phyloP scores from a whole-genome alignment of 768 basidiomycete species.

The Russula vinacea region DNA sequence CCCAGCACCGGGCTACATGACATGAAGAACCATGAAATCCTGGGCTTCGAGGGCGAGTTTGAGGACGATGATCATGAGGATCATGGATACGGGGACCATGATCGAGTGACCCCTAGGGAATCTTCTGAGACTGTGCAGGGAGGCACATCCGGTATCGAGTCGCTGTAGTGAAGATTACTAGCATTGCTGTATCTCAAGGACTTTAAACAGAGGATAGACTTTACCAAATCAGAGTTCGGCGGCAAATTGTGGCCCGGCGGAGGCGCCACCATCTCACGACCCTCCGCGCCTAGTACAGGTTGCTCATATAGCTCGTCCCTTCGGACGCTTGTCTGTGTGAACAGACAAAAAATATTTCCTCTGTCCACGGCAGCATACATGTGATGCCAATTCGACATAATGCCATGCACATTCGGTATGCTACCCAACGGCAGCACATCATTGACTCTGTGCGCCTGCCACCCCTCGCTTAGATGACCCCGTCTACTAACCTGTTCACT shows the following conservation, averaged over 20 bases:
- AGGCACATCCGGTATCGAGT: not conserved
- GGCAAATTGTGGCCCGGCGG: slow-evolving; percentile 9
- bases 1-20: not conserved
- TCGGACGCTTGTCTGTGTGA: slow-evolving; percentile 23
- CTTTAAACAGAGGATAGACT: not conserved
- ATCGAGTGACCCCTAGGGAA: not conserved
- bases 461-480: slow-evolving; percentile 8
- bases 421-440: slow-evolving; percentile 70
- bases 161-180: not conserved
- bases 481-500: slow-evolving; percentile 24
- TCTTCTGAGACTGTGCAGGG: not conserved
- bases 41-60: not conserved
- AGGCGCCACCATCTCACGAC: slow-evolving; percentile 12
- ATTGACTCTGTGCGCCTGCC: slow-evolving; percentile 55
- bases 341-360: slow-evolving; percentile 7
- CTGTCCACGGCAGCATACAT: slow-evolving; percentile 22
- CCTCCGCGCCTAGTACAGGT: not conserved
- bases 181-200: not conserved
- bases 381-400: slow-evolving; percentile 39
- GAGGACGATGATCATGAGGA: not conserved
- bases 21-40: not conserved
- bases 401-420: slow-evolving; percentile 42
- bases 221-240: not conserved
- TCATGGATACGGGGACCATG: not conserved
- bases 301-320: slow-evolving; percentile 14